phyloP scores from a whole-genome alignment of 371 early-diverging fungal species.

The Mortierella polycephala region DNA sequence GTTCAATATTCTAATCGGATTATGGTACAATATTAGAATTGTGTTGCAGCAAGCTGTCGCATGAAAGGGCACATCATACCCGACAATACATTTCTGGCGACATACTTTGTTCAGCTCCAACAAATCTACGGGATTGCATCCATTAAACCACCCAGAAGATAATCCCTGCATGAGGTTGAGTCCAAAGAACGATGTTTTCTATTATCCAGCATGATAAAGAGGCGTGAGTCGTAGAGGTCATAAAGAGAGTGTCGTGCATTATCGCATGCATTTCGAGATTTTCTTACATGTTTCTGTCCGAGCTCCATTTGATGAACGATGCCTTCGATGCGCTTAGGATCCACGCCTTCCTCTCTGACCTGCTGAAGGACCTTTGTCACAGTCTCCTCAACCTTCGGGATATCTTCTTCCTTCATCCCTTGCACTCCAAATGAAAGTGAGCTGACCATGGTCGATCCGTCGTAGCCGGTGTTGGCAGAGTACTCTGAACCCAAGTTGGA shows the following conservation, averaged over 20 bases:
- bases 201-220: background rate
- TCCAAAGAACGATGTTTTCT: slow-evolving; percentile 92
- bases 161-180: slow-evolving; percentile 82
- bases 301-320: slow-evolving; percentile 92
- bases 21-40: background rate
- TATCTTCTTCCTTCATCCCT: slow-evolving; percentile 60
- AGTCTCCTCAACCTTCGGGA: slow-evolving; percentile 68
- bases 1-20: slow-evolving; percentile 72
- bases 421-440: slow-evolving; percentile 67
- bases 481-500: slow-evolving; percentile 93
- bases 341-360: slow-evolving; percentile 81
- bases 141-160: slow-evolving; percentile 88
- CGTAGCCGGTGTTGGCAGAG: slow-evolving; percentile 90
- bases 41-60: no score
- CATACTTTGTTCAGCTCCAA: slow-evolving; percentile 78
- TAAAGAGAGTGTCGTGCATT: background rate
- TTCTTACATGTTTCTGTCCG: slow-evolving; percentile 83
- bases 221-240: background rate
- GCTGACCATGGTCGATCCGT: slow-evolving; percentile 69
- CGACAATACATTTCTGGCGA: no score
- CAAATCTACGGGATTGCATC: slow-evolving; percentile 87
- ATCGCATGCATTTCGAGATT: background rate
- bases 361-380: slow-evolving; percentile 76
- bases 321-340: slow-evolving; percentile 82
- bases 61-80: background rate